Conservation (phyloP, 495 filamentous ascomycete species). For the Pyrenula aspistea region DNA sequence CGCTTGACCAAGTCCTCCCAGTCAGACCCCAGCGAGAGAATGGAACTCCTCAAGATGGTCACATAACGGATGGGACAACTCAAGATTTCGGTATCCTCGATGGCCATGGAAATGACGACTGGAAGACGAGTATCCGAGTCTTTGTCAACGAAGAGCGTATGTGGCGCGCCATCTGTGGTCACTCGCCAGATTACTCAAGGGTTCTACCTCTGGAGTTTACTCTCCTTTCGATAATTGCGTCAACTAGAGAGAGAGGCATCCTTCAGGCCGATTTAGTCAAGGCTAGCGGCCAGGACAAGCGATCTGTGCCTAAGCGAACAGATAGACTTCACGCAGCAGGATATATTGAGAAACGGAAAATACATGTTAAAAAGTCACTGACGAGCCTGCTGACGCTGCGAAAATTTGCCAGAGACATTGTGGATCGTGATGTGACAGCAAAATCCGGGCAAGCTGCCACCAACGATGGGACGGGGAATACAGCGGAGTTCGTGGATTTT, state of each 20-base stretch:
- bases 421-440: neutral
- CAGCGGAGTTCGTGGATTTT: conserved; percentile 24
- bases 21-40: conserved; percentile 16
- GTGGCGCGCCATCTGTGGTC: conserved; percentile 73
- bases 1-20: conserved; percentile 22
- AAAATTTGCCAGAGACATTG: conserved; percentile 35
- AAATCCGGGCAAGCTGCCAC: conserved; percentile 5
- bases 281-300: conserved; percentile 74
- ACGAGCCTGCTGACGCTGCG: conserved; percentile 59
- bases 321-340: conserved; percentile 62
- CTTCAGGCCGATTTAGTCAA: conserved; percentile 66
- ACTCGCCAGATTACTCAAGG: conserved; percentile 59
- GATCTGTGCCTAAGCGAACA: conserved; percentile 74
- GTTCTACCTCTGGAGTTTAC: conserved; percentile 58
- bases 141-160: conserved; percentile 51
- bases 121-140: conserved; percentile 22
- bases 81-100: neutral
- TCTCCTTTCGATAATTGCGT: conserved; percentile 70
- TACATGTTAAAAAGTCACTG: conserved; percentile 48
- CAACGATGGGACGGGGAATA: conserved; percentile 1
- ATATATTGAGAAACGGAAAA: conserved; percentile 70
- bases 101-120: neutral
- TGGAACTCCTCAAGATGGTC: neutral
- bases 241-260: conserved; percentile 55
- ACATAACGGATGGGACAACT: neutral